A percentile compares a stretch with the other conserved stretches of the same genome.
Evolutionary conservation across 2,329 filamentous ascomycete genomes (phyloP).

Genomic region (Coleophoma cylindrospora): DNA sequence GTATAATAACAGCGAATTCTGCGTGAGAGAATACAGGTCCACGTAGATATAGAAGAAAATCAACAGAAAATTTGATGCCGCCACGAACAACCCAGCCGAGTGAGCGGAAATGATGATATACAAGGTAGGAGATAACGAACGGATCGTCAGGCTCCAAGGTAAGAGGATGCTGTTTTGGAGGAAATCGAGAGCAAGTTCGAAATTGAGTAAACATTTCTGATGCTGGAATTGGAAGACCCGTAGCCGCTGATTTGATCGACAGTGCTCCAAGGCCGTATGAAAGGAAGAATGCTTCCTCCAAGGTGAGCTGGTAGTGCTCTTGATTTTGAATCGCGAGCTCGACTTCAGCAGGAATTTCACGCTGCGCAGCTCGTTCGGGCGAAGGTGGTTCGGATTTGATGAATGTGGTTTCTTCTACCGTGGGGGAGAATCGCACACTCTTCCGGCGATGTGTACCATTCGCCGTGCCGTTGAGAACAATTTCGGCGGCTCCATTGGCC

Average conservation of each 20-base stretch:
- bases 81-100: slow-evolving; percentile 91
- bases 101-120: slow-evolving; percentile 94
- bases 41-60: slow-evolving; percentile 90
- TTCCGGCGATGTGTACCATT: slow-evolving; percentile 44
- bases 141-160: slow-evolving; percentile 68
- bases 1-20: slow-evolving; percentile 80
- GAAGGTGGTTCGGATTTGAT: slow-evolving; percentile 38
- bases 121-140: slow-evolving; percentile 81
- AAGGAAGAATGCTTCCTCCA: slow-evolving; percentile 90
- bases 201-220: slow-evolving; percentile 61
- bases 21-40: slow-evolving; percentile 94
- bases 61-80: slow-evolving; percentile 91
- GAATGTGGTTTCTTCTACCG: slow-evolving; percentile 61
- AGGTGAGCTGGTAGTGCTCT: slow-evolving; percentile 88
- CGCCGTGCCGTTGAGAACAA: slow-evolving; percentile 6
- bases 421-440: slow-evolving; percentile 66
- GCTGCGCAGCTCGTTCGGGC: slow-evolving; percentile 11
- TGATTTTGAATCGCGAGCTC: slow-evolving; percentile 38
- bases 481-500: slow-evolving; percentile 7
- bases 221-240: slow-evolving; percentile 40
- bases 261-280: slow-evolving; percentile 75
- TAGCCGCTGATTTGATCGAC: slow-evolving; percentile 48
- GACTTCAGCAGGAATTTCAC: no score
- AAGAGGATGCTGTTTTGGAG: slow-evolving; percentile 17
- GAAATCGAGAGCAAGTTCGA: slow-evolving; percentile 65